These are phyloP conservation scores for Phytophthora pini DNA, from an alignment of 352 stramenopile species.

Conservation along the genomic window DNA sequence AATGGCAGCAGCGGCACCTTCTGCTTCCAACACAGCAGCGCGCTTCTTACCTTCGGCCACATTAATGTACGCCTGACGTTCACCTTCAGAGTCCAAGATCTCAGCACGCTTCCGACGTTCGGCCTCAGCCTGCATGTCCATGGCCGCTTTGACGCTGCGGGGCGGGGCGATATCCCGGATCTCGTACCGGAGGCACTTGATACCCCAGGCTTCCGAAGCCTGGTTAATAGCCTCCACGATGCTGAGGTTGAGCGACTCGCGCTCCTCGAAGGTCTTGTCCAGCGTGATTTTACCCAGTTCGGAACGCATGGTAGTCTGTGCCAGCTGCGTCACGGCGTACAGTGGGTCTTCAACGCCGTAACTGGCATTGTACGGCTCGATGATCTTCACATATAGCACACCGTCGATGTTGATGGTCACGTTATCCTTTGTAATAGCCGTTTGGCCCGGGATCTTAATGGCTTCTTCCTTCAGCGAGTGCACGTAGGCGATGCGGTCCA, in stretches of 20 bases:
- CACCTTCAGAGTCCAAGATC: slow-evolving; percentile 92
- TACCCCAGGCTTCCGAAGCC: slow-evolving; percentile 89
- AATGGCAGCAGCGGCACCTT: slow-evolving; percentile 89
- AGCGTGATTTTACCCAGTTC: slow-evolving; percentile 94
- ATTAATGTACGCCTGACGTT: slow-evolving; percentile 91
- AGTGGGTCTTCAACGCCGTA: slow-evolving; percentile 90
- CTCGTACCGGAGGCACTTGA: slow-evolving; percentile 92
- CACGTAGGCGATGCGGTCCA: slow-evolving; percentile 92
- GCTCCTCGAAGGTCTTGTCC: slow-evolving; percentile 94
- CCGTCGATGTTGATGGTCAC: slow-evolving; percentile 93
- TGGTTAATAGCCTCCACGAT: slow-evolving; percentile 94
- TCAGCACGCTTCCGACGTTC: slow-evolving; percentile 92
- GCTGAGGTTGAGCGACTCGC: slow-evolving; percentile 91
- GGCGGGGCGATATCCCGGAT: slow-evolving; percentile 91
- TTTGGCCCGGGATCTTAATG: slow-evolving; percentile 91
- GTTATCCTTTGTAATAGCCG: slow-evolving; percentile 93
- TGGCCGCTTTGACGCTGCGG: slow-evolving; percentile 86
- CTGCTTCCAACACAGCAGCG: slow-evolving; percentile 84
- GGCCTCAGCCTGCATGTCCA: slow-evolving; percentile 94
- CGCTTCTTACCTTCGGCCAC: slow-evolving; percentile 91
- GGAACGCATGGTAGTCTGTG: slow-evolving; percentile 92
- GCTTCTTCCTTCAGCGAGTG: slow-evolving; percentile 93
- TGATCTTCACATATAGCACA: slow-evolving; percentile 93
- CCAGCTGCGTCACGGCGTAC: slow-evolving; percentile 91
- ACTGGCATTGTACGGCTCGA: slow-evolving; percentile 89